Base-by-base conservation (phyloP, 2,329 filamentous ascomycete genomes). In the Cephalotrichum gorgonifer region DNA sequence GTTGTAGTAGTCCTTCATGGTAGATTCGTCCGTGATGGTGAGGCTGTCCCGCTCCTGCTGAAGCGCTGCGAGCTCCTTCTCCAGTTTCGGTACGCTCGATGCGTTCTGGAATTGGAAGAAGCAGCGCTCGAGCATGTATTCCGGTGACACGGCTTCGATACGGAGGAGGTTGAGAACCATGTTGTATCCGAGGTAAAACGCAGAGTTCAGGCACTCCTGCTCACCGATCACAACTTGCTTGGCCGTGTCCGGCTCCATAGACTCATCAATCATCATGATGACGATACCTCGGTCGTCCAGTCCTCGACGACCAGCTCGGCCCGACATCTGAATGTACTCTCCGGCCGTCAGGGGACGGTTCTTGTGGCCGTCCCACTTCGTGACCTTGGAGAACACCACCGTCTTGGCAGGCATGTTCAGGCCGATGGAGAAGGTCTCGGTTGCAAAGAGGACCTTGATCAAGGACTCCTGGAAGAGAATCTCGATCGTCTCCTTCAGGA, bases 401-500 rank as follows among this genome's bases (percentile, higher is more conserved):
- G 93, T 98, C 73, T 96, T 96, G 25, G 93, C 93, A 56, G 93
- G 93, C 93, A 98, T 97, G 74, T 98, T 98, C 51, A 98, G 70
- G 52, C 93, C 93, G 55, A 98, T 98, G 4, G 93, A 97, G 69
- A 98, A 98, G 1, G 93, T 98, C 65, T 98, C 94, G 1, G 93
- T 98, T 0, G 93, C 93, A 54, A 98, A 97, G 1, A 98, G 75
- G 9, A 97, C 91, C 69, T 98, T 98, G 73, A 98, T 95, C 39
- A 98, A 71, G 46, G 90, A 90, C 68, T 98, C 93, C 62, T 98
- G 93, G 75, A 98, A 98, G 39, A 98, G 73, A 64, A 98, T 98
- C 71, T 98, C 93, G 55, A 98, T 97, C 0, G 91, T 96, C 67
- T 98, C 93, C 68, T 98, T 98, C 51, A 98, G 71, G 57, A 98